Percentiles rank a stretch among this genome's conserved stretches.
phyloP scores from a whole-genome alignment of 495 filamentous ascomycete species.

The Aspergillus haitiensis region DNA sequence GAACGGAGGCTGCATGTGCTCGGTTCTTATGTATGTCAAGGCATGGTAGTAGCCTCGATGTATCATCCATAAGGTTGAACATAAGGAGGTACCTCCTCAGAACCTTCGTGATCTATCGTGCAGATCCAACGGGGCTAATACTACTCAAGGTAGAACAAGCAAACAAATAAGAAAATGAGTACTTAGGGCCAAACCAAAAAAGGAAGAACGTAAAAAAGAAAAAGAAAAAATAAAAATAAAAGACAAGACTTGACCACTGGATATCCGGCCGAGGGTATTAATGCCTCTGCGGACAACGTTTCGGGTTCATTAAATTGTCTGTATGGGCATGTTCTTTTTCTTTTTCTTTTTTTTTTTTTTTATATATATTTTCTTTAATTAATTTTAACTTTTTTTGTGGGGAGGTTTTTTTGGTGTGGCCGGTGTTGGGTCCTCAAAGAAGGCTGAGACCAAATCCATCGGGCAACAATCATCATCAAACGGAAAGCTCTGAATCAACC shows the following conservation, averaged over 20 bases:
- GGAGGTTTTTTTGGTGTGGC: too few relatives aligned
- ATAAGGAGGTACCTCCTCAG: background rate
- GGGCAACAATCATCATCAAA: slow-evolving; percentile 17
- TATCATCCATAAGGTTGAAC: background rate
- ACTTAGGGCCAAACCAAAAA: background rate
- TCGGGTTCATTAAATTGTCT: background rate
- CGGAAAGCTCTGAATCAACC: slow-evolving; percentile 6
- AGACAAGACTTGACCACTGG: slow-evolving; percentile 11
- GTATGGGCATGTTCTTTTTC: too few relatives aligned
- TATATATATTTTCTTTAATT: too few relatives aligned
- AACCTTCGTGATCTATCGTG: slow-evolving; percentile 9
- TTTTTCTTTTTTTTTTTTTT: too few relatives aligned
- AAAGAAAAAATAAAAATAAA: background rate
- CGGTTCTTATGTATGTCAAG: background rate
- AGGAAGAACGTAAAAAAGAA: background rate
- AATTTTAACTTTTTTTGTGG: too few relatives aligned
- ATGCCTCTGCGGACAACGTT: background rate
- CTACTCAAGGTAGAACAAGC: background rate
- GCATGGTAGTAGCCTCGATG: background rate
- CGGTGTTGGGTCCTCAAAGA: slow-evolving; percentile 12
- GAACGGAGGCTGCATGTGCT: background rate
- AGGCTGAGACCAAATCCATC: slow-evolving; percentile 6
- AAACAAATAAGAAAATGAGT: background rate
- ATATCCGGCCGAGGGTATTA: background rate
- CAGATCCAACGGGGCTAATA: background rate